phyloP scores from a whole-genome alignment of 306 rosid genomes.

The Castanea crenata region DNA sequence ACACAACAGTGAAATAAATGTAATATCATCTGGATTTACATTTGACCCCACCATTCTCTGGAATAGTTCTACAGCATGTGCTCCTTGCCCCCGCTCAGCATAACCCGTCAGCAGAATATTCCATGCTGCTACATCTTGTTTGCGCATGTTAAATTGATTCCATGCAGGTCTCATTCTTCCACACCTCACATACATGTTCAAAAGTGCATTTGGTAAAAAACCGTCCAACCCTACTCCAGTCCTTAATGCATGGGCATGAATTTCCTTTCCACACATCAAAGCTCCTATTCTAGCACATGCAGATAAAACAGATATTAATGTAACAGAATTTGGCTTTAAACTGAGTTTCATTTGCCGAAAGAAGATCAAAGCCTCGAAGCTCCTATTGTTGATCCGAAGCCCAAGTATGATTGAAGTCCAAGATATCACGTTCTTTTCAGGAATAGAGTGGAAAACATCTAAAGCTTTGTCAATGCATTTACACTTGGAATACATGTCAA shows the following conservation, averaged over 20 bases:
- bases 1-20: conserved; percentile 64
- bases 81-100: conserved; percentile 70
- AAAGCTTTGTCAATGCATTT: conserved; percentile 71
- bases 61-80: conserved; percentile 53
- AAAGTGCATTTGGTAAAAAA: conserved; percentile 75
- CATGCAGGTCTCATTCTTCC: conserved; percentile 69
- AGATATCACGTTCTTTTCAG: conserved; percentile 59
- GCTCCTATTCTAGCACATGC: conserved; percentile 89
- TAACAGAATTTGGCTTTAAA: conserved; percentile 68
- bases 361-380: conserved; percentile 68
- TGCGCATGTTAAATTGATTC: conserved; percentile 64
- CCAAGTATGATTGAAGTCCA: conserved; percentile 91
- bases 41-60: conserved; percentile 57
- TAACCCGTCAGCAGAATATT: conserved; percentile 80
- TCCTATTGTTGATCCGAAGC: conserved; percentile 65
- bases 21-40: conserved; percentile 59
- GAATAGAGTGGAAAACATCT: conserved; percentile 66
- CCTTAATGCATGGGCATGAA: conserved; percentile 89
- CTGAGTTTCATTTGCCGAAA: conserved; percentile 67
- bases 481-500: conserved; percentile 87
- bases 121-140: conserved; percentile 70
- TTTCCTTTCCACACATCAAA: conserved; percentile 75
- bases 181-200: conserved; percentile 91
- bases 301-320: conserved; percentile 59
- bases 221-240: conserved; percentile 66